phyloP scores from a whole-genome alignment of 495 filamentous ascomycete genomes.

The Friedmanniomyces endolithicus region DNA sequence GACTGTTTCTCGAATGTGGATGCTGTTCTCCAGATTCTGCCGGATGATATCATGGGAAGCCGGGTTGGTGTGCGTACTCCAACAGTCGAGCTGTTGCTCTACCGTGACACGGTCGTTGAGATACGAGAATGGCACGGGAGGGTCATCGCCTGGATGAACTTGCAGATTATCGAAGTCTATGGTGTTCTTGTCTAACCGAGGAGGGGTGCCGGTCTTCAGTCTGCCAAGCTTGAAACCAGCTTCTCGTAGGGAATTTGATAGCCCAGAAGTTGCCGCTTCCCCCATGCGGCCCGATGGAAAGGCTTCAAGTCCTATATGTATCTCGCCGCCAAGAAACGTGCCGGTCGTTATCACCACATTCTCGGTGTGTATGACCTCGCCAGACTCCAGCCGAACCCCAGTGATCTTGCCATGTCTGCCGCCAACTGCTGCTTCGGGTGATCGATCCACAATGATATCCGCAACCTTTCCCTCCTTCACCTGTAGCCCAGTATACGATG shows the following conservation, averaged over 20 bases:
- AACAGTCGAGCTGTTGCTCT: constrained; percentile 67
- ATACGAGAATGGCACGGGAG: constrained; percentile 84
- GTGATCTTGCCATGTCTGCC: constrained; percentile 61
- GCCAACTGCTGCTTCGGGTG: constrained; percentile 32
- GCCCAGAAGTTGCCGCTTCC: constrained; percentile 82
- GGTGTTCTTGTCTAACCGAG: constrained; percentile 66
- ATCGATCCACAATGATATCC: constrained; percentile 64
- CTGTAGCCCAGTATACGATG: constrained; percentile 58
- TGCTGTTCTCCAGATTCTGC: constrained; percentile 76
- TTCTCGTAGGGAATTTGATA: constrained; percentile 80
- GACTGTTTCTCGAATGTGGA: constrained; percentile 93
- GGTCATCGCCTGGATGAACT: constrained; percentile 67
- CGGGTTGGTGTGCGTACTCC: constrained; percentile 73
- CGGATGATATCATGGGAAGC: constrained; percentile 73
- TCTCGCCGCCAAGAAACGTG: constrained; percentile 91
- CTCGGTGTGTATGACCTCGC: constrained; percentile 66
- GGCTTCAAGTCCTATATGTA: constrained; percentile 79
- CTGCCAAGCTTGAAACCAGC: constrained; percentile 86
- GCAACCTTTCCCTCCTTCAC: constrained; percentile 81
- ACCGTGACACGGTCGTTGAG: constrained; percentile 67
- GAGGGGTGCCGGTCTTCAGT: constrained; percentile 91
- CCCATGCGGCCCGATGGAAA: constrained; percentile 86
- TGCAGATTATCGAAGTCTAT: constrained; percentile 68
- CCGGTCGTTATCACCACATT: constrained; percentile 91
- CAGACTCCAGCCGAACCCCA: constrained; percentile 78